Base-by-base conservation (phyloP, 2,329 filamentous ascomycete species). In the Sarocladiaceae sp. region DNA sequence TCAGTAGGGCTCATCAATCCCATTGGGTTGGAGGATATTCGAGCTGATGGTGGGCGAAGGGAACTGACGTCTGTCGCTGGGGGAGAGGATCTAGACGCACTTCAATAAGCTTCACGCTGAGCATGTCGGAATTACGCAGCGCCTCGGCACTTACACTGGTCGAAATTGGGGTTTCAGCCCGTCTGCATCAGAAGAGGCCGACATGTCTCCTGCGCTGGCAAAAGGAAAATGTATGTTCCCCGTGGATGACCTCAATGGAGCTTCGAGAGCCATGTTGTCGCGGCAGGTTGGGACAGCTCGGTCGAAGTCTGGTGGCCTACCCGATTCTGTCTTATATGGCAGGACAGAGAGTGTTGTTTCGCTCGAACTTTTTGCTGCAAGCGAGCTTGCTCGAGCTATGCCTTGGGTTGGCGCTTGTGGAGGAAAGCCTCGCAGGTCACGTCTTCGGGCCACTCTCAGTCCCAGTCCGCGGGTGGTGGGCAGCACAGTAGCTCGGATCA, bases 1-100 rank as follows among this genome's bases (percentile, higher is more conserved):
- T 85, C 81, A 58, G 74, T 82, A 49, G 83, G 73, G 64, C 80
- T 75, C 62, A 78, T 66, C 26, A 80, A 54, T 59, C 77, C 63
- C 70, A 83, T 70, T 24, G 68, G 65, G 55, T 65, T 70, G 32
- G 75, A 73, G 27, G 69, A 63, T 19, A 73, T 58, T 40, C 70
- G 63, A 42, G 68, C 67, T 23, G 73, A 73, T 50, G 65, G 65
- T 20, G 77, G 76, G 47, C 71, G 76, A 21, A 78, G 70, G 31
- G 68, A 70, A 47, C 67, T 64, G 27, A 67, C 68, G 50, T 77
- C 69, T 50, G 60, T 58, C 45, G 51, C 48, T 9, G 59, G 53
- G 24, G 63, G 61, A 33, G 62, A 62, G 7, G 62, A 64, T 16
- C n/a, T n/a, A n/a, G n/a, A n/a, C n/a, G n/a, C n/a, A n/a, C n/a